Evolutionary conservation across 768 basidiomycete genomes (phyloP).

Genomic region (Filobasidium floriforme): DNA sequence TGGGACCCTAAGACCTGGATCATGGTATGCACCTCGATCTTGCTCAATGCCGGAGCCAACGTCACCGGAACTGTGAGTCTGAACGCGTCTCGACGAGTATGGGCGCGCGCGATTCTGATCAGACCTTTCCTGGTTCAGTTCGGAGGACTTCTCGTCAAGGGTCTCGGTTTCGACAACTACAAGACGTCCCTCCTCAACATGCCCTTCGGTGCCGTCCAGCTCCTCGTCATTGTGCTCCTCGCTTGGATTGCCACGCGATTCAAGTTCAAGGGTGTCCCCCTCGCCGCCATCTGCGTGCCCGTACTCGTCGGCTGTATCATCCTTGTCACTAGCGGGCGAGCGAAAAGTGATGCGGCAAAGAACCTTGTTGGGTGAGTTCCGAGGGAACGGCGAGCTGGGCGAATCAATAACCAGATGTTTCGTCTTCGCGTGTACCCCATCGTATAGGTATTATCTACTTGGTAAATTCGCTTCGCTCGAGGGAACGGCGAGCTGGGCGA

Average conservation of each 20-base stretch:
- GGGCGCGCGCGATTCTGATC: background rate
- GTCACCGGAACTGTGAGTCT: slow-evolving; percentile 14
- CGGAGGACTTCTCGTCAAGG: slow-evolving; percentile 49
- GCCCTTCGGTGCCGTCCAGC: slow-evolving; percentile 38
- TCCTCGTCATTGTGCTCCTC: slow-evolving; percentile 31
- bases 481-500: too few relatives aligned
- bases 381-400: too few relatives aligned
- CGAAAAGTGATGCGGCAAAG: slow-evolving; percentile 24
- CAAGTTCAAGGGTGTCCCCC: slow-evolving; percentile 30
- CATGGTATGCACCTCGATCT: slow-evolving; percentile 39
- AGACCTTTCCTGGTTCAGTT: slow-evolving; percentile 31
- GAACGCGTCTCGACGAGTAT: background rate
- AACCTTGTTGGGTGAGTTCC: slow-evolving; percentile 41
- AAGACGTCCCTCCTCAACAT: slow-evolving; percentile 32
- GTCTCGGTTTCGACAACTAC: slow-evolving; percentile 29
- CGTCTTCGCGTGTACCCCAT: too few relatives aligned
- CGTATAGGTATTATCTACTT: too few relatives aligned
- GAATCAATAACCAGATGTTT: too few relatives aligned
- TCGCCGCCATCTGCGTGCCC: slow-evolving; percentile 28
- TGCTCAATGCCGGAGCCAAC: slow-evolving; percentile 41
- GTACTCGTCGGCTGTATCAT: slow-evolving; percentile 34
- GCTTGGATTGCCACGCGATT: slow-evolving; percentile 33
- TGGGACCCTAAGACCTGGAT: slow-evolving; percentile 36
- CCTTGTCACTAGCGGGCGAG: slow-evolving; percentile 30
- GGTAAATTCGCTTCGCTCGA: too few relatives aligned